Conservation (phyloP, 306 rosid genomes). For the Prunus armeniaca region DNA sequence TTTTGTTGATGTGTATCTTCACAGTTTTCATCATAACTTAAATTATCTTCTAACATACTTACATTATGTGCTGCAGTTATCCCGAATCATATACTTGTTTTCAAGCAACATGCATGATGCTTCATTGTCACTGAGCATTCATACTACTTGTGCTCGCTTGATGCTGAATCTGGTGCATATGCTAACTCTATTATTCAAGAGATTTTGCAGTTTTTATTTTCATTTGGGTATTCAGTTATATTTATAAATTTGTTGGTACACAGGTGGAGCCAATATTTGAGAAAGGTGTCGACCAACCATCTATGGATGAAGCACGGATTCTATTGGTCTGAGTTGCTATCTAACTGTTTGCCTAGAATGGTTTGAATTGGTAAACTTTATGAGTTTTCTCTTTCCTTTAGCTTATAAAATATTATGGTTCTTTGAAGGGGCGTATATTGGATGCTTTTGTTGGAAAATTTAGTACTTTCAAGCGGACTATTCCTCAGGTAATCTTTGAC, state of each 20-base stretch:
- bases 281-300: slow-evolving; percentile 90
- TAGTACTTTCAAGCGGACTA: slow-evolving; percentile 89
- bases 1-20: background rate
- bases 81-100: slow-evolving; percentile 93
- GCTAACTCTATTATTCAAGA: slow-evolving; percentile 20
- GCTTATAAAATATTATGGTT: slow-evolving; percentile 22
- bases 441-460: slow-evolving; percentile 99
- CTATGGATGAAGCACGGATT: slow-evolving; percentile 96
- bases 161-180: slow-evolving; percentile 92
- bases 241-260: slow-evolving; percentile 27
- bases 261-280: slow-evolving; percentile 99
- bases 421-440: slow-evolving; percentile 83
- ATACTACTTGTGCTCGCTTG: slow-evolving; percentile 97
- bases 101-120: slow-evolving; percentile 99
- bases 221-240: slow-evolving; percentile 13
- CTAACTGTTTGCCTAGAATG: slow-evolving; percentile 22
- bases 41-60: slow-evolving; percentile 23
- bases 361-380: slow-evolving; percentile 7
- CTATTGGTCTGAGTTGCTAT: slow-evolving; percentile 63
- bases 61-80: slow-evolving; percentile 60
- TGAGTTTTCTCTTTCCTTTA: slow-evolving; percentile 17
- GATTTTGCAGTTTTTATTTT: slow-evolving; percentile 16
- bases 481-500: slow-evolving; percentile 74
- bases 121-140: slow-evolving; percentile 90
- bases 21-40: background rate